Evolutionary conservation across 345 rosid species (phyloP), one percentile per base, ranked within the genome.

Genomic region (Eucalyptus cladocalyx): DNA sequence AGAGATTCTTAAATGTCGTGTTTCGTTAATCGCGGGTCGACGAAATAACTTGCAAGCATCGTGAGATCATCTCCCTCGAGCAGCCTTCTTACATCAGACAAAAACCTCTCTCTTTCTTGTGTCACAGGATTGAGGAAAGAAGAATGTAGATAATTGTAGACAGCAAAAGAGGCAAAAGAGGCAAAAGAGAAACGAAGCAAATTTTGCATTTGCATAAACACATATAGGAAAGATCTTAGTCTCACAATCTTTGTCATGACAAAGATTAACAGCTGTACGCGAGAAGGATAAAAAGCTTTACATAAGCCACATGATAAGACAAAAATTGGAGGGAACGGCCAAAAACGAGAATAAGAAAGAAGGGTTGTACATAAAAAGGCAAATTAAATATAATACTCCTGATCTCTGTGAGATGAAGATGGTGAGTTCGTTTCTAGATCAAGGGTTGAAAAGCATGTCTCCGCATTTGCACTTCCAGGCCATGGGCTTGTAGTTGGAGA

Each of bases 391-490:
- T 51, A 11, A 11, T 50, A n/a, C 26, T 50, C 45, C 42, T 32
- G 43, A 53, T 51, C 56, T 32, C 15, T 26, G 87, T 86, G 40
- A 32, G 87, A 86, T 34, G 65, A 86, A 86, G 62, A 51, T 18
- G 45, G 45, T 4, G 45, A 86, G 30, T 21, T 10, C 42, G 40
- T 87, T 11, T n/a, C 30, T 86, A 43, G 86, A 89, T 94, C 91
- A 95, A 58, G 97, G 96, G 87, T 93, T 92, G 91, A 93, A 91
- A 51, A 93, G 87, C 87, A 90, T n/a, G 92, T 94, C 92, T 43
- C 96, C 97, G 49, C 97, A 95, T 90, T 94, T 95, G 94, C 97
- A 95, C 85, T 95, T 95, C 97, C 97, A 95, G 69, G 96, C 91
- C 92, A 95, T 95, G 90, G 97, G 96, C 92, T 95, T 95, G 93